A percentile compares a stretch with the other conserved stretches of the same genome.
Evolutionary conservation across 2,329 filamentous ascomycete species (phyloP).

Genomic region (Stemphylium lycopersici): DNA sequence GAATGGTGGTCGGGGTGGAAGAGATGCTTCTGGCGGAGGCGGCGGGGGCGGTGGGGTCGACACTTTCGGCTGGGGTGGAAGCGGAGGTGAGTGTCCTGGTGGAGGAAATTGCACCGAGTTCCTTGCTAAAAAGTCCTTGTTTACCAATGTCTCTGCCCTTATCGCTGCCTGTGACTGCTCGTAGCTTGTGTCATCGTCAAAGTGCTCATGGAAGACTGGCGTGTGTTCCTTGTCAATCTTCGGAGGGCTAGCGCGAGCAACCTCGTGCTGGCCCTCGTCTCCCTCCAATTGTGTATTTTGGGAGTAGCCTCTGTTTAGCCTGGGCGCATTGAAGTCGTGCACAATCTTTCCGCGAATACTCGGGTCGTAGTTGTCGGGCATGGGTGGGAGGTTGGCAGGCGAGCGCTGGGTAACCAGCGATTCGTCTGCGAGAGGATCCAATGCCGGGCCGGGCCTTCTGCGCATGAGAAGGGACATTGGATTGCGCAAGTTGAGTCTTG

Average conservation of each 20-base stretch:
- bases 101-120: slow-evolving; percentile 47
- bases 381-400: slow-evolving; percentile 52
- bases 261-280: slow-evolving; percentile 23
- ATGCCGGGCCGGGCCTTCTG: slow-evolving; percentile 60
- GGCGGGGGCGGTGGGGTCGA: slow-evolving; percentile 16
- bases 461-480: slow-evolving; percentile 66
- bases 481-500: slow-evolving; percentile 63
- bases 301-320: slow-evolving; percentile 53
- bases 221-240: slow-evolving; percentile 56
- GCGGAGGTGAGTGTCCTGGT: slow-evolving; percentile 25
- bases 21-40: slow-evolving; percentile 11
- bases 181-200: slow-evolving; percentile 58
- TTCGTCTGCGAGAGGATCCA: slow-evolving; percentile 57
- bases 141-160: slow-evolving; percentile 55
- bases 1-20: slow-evolving; percentile 26
- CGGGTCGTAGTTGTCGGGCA: slow-evolving; percentile 67
- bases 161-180: slow-evolving; percentile 51
- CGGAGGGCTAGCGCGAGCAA: slow-evolving; percentile 39
- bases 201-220: slow-evolving; percentile 66
- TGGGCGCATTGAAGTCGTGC: slow-evolving; percentile 69
- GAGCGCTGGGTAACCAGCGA: slow-evolving; percentile 57
- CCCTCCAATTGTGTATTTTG: slow-evolving; percentile 40
- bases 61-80: slow-evolving; percentile 24
- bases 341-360: slow-evolving; percentile 67
- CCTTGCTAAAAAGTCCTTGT: slow-evolving; percentile 55